Evolutionary conservation across 2,329 filamentous ascomycete species (phyloP), one percentile per base, ranked within the genome.

Genomic region (Colletotrichum sp.): DNA sequence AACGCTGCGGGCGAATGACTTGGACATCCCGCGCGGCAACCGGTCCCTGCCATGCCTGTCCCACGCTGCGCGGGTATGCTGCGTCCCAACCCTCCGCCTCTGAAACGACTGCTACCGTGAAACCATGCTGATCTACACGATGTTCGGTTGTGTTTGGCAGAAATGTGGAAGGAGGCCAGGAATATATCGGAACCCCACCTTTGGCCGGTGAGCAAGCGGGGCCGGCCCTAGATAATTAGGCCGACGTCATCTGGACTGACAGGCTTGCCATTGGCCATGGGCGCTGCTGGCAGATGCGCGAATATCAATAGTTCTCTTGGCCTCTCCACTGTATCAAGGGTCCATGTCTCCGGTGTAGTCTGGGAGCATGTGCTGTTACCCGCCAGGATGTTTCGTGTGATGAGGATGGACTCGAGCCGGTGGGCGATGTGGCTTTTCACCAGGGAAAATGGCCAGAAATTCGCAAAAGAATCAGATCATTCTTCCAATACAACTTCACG

Each of bases 111-210:
- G 16, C 16, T 28, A 26, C 18, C 32, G 1, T 66, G 24, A 64
- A 67, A 56, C 30, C 18, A 32, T 4, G 9, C n/a, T 48, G 56
- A 55, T 38, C 13, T 43, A 30, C 21, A 43, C 28, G 9, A 21
- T 10, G 4, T 28, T 9, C 12, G 9, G 10, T 38, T 12, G 1
- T 28, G 7, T 36, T 4, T 58, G n/a, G 7, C 32, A 64, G n/a
- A 7, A 16, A 7, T 21, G 43, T 21, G 43, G n/a, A 8, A 16
- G n/a, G 18, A 18, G 8, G 34, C 24, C 9, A 34, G 18, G 64
- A 56, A 21, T 34, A 52, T 76, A 21, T 69, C 70, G 73, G 70
- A 36, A 68, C 73, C 52, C 70, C 73, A 76, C 64, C 56, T 52
- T 9, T 55, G 3, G 32, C 26, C 12, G 28, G 10, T 32, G 28